Conservation (phyloP, 2,329 filamentous ascomycete species). For the Malbranchea zuffiana region DNA sequence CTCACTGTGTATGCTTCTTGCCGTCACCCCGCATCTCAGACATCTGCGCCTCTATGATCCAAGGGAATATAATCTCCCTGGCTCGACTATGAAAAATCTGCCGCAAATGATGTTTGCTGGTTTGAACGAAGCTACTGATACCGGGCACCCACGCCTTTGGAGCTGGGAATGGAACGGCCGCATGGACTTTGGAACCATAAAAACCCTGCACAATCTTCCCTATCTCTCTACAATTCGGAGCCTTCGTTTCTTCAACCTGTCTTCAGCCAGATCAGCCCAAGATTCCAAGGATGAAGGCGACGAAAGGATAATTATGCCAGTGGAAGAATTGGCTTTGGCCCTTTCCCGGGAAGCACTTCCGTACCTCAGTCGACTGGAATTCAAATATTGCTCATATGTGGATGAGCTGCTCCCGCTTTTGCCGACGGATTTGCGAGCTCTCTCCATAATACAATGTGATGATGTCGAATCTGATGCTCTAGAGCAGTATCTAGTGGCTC, state of each 20-base stretch:
- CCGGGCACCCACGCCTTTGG: slow-evolving; percentile 36
- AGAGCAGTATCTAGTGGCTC: slow-evolving; percentile 51
- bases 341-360: slow-evolving; percentile 51
- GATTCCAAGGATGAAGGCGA: not conserved
- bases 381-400: slow-evolving; percentile 64
- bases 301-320: slow-evolving; percentile 14
- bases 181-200: slow-evolving; percentile 37
- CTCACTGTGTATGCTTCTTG: slow-evolving; percentile 50
- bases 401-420: slow-evolving; percentile 56
- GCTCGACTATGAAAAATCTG: slow-evolving; percentile 2
- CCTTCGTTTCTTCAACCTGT: slow-evolving; percentile 30
- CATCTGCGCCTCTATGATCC: slow-evolving; percentile 60
- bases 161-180: slow-evolving; percentile 48
- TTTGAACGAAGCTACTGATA: slow-evolving; percentile 54
- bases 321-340: slow-evolving; percentile 32
- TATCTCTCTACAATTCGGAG: slow-evolving; percentile 40
- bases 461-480: slow-evolving; percentile 59
- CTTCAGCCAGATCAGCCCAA: not conserved
- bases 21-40: slow-evolving; percentile 54
- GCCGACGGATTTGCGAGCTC: slow-evolving; percentile 52
- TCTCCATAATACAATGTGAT: slow-evolving; percentile 72
- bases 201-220: slow-evolving; percentile 44
- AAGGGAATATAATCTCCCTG: slow-evolving; percentile 4
- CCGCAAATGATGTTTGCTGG: slow-evolving; percentile 8
- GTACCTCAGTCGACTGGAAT: slow-evolving; percentile 54